Evolutionary conservation across 345 rosid species (phyloP), one percentile per base, ranked within the genome.

Genomic region (Pistacia vera): DNA sequence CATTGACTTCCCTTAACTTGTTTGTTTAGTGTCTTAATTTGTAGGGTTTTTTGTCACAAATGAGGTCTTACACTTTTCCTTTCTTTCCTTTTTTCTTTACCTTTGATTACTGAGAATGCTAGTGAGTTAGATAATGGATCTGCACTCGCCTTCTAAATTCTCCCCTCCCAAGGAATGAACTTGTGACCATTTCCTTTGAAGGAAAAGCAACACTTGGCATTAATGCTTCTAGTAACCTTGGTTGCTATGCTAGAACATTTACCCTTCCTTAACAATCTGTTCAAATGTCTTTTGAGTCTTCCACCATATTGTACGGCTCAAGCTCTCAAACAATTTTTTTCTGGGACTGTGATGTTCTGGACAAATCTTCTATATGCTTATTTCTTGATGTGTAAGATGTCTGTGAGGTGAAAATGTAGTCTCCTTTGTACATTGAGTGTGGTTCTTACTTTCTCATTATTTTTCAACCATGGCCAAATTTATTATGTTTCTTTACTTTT

Each of bases 11-110:
- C 61, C 25, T 74, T 44, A 66, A 66, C 74, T 63, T 48, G 62
- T 68, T 57, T 73, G 14, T 71, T 83, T 55, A 54, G 54, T 75
- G 12, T 74, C 69, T 66, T 33, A 20, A 30, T 56, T 16, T 60
- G 8, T 36, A 25, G 69, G 51, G 25, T 60, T 66, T 52, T 44
- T 35, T 12, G 16, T 22, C 12, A 14, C 22, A 68, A 63, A 22
- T 54, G 41, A 8, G 74, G 9, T 36, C 52, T 17, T 20, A 30
- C 38, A 49, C 33, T 33, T 54, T 54, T 33, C 33, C n/a, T 54
- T 54, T 33, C 52, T 30, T 20, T 28, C 38, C 64, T 69, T 48
- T 52, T 68, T 51, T 48, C 18, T 71, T 58, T 9, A 58, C 63
- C 64, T 67, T 17, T 46, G 5, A 6, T 48, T 13, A 46, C 30